Evolutionary conservation across 345 rosid species (phyloP).

Genomic region (Heritiera littoralis): DNA sequence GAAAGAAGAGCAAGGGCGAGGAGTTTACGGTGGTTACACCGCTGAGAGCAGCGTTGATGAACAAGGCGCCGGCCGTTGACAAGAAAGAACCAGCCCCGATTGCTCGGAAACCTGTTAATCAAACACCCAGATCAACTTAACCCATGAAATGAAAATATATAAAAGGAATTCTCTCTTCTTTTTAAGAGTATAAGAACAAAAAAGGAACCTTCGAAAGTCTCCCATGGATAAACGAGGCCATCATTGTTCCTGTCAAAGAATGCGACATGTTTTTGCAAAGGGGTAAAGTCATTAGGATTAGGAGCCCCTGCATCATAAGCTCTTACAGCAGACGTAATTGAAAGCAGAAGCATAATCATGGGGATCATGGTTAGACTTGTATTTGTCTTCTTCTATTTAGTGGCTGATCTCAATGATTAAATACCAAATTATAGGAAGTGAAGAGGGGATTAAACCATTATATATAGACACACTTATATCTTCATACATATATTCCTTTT

Average conservation of each 20-base stretch:
- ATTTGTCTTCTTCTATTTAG: too few relatives aligned
- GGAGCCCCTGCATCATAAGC: conserved; percentile 19
- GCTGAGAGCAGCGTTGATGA: conserved; percentile 54
- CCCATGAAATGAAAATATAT: background rate
- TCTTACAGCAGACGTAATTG: too few relatives aligned
- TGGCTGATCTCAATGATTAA: too few relatives aligned
- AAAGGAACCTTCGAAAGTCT: conserved; percentile 62
- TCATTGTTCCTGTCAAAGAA: conserved; percentile 81
- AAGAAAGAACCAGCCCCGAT: conserved; percentile 45
- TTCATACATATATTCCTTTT: too few relatives aligned
- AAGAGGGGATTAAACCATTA: too few relatives aligned
- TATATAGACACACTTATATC: too few relatives aligned
- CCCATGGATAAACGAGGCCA: conserved; percentile 77
- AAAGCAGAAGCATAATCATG: too few relatives aligned
- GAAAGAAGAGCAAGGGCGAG: background rate
- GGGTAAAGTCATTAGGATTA: conserved; percentile 32
- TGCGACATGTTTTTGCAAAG: conserved; percentile 73
- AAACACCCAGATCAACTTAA: background rate
- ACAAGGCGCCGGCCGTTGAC: conserved; percentile 34
- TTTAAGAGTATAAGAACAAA: background rate
- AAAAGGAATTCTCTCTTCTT: background rate
- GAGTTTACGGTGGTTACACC: conserved; percentile 47
- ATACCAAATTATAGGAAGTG: too few relatives aligned
- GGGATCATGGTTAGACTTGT: too few relatives aligned
- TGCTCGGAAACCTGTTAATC: conserved; percentile 55